Base-by-base conservation (phyloP, 176 grass and related monocot genomes). In the Echinochloa phyllopogon region DNA sequence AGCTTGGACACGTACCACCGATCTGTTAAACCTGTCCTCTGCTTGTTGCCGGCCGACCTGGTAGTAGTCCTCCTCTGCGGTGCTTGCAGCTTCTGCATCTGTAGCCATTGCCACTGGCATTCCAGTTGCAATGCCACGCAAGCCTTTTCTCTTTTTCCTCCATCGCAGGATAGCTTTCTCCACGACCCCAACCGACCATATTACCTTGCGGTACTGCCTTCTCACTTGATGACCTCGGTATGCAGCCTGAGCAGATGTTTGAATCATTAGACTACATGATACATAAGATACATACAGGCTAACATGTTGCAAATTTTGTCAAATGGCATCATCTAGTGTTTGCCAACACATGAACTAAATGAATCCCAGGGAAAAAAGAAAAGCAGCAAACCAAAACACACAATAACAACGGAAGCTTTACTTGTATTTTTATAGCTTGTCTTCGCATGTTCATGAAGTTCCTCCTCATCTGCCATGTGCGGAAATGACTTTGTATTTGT, bases 81-180 rank as follows among this genome's bases (percentile, higher is more conserved):
- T 92, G 74, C 77, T 87, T 83, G 76, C 85, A 62, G 85, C 72
- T 77, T 88, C 84, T 64, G 67, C 49, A 74, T 96, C 96, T 29
- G 92, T 8, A 10, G 52, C 76, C 91, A 99, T 99, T 67, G 53
- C 84, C 47, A 86, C 64, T 78, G 80, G 76, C 79, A 89, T 66
- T 90, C 89, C 91, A 84, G 86, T 71, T 87, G 59, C 84, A 86
- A 99, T 91, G 59, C 96, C 96, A 20, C 96, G 96, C 72, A 99
- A 72, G 42, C 96, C 96, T 73, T 80, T 91, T 90, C 83, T 92
- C 86, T 99, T 99, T 69, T 92, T 86, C 69, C 96, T 89, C 96
- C 96, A 99, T 78, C 96, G 89, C 83, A 99, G 76, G 59, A 99
- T 94, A 60, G 91, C 96, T 89, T 99, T 99, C 88, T 96, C 93